Evolutionary conservation across 331 rosid genomes (phyloP).

Genomic region (Stylosanthes scabra): DNA sequence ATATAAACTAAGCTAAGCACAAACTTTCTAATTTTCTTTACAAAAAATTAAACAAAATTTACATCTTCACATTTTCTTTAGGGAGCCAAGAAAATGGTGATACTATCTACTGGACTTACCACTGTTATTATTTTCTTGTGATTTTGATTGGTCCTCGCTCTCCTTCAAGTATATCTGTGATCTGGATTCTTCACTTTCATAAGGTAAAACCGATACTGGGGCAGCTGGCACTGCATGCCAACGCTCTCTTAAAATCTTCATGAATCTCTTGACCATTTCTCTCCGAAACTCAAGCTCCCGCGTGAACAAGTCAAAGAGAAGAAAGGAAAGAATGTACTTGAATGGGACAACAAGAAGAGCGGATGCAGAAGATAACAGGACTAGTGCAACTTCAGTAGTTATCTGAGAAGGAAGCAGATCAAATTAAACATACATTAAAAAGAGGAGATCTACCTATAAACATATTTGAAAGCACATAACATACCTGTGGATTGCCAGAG

Average conservation of each 20-base stretch:
- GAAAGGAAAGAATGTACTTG: slow-evolving; percentile 76
- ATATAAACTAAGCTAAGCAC: slow-evolving; percentile 27
- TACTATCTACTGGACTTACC: slow-evolving; percentile 48
- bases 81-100: slow-evolving; percentile 31
- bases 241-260: slow-evolving; percentile 66
- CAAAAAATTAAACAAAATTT: slow-evolving; percentile 38
- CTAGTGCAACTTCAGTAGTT: slow-evolving; percentile 85
- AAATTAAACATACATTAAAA: slow-evolving; percentile 32
- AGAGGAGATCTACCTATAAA: slow-evolving; percentile 6
- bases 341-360: slow-evolving; percentile 75
- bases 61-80: slow-evolving; percentile 29
- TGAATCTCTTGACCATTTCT: slow-evolving; percentile 75
- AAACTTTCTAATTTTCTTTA: slow-evolving; percentile 23
- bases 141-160: slow-evolving; percentile 49
- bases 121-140: slow-evolving; percentile 51
- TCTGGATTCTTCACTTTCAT: slow-evolving; percentile 54
- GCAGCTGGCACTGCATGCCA: slow-evolving; percentile 95
- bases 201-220: slow-evolving; percentile 89
- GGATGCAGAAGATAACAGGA: slow-evolving; percentile 65
- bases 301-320: slow-evolving; percentile 83
- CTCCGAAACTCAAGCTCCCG: slow-evolving; percentile 86
- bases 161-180: slow-evolving; percentile 52
- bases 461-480: slow-evolving; percentile 21
- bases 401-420: slow-evolving; percentile 57
- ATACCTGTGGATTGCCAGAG: slow-evolving; percentile 97